These are phyloP conservation scores for Zychaea mexicana DNA, from an alignment of 371 early-diverging fungal genomes.

Conservation along the genomic window DNA sequence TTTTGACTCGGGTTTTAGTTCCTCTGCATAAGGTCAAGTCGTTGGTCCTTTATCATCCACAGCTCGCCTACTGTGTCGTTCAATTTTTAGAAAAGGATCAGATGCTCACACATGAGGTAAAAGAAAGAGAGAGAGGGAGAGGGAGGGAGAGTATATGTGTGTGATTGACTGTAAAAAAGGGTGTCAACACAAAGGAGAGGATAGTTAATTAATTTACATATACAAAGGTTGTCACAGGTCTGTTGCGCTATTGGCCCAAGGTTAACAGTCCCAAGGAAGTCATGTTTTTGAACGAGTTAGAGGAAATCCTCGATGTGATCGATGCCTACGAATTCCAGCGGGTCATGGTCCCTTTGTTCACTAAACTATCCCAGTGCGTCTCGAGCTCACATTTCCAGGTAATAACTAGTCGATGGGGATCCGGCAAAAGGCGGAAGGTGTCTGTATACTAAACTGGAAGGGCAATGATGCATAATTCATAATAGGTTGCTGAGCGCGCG, in stretches of 20 bases:
- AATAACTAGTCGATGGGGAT: no score
- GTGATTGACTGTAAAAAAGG: no score
- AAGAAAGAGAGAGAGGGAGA: no score
- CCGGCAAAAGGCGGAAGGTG: background rate
- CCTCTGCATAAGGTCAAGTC: conserved; percentile 96
- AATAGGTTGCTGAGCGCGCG: conserved; percentile 95
- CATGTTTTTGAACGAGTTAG: conserved; percentile 96
- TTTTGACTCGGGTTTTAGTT: conserved; percentile 88
- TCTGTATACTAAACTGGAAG: no score
- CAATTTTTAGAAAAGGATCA: conserved; percentile 97
- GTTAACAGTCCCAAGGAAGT: conserved; percentile 97
- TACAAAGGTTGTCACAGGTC: conserved; percentile 68
- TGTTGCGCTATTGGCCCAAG: conserved; percentile 97
- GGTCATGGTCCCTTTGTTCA: conserved; percentile 88
- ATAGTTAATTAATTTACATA: background rate
- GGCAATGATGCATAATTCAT: no score
- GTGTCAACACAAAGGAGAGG: background rate
- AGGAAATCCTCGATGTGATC: conserved; percentile 93
- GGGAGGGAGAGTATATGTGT: no score
- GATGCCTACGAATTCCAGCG: conserved; percentile 89
- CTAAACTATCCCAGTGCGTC: conserved; percentile 91
- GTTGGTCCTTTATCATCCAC: conserved; percentile 91
- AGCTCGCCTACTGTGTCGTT: conserved; percentile 95
- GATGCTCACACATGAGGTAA: conserved; percentile 74
- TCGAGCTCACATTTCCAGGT: conserved; percentile 97